Evolutionary conservation across 1,284 basidiomycete genomes (phyloP), one percentile per base, ranked within the genome.

Genomic region (Malassezia sp.): DNA sequence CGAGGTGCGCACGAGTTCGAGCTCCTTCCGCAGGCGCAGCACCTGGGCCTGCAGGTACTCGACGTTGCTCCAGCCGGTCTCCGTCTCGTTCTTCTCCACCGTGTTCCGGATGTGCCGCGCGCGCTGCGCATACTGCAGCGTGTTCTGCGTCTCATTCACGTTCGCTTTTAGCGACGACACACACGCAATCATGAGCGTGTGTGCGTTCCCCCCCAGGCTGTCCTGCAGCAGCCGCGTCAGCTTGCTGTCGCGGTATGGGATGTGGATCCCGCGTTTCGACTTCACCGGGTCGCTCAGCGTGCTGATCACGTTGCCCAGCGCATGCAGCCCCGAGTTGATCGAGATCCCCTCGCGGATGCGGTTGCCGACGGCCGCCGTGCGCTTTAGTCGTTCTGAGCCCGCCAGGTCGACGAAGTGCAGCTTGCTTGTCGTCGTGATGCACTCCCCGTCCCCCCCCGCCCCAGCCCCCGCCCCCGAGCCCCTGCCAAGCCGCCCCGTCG

Each of bases 391-490:
- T 74, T 99, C 91, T 26, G 87, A 91, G 40, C 91, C 91, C 21
- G 91, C 91, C 56, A 99, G 73, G 74, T 97, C 91, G 38, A 97
- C 93, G 67, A 96, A 95, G 73, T 97, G 91, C 73, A 96, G 95
- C 70, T 97, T 97, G 56, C 87, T 91, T 32, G 84, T 81, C 40
- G 91, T 79, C 0, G 87, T 87, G 10, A 84, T 77, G 84, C 85
- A 20, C 89, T 56, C 88, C 83, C 32, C 51, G n/a, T n/a, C n/a
- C n/a, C n/a, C n/a, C n/a, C n/a, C n/a, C n/a, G n/a, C n/a, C 17
- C 8, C 26, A 17, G 17, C 7, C 26, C 7, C 26, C 12, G 7
- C 26, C 7, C 26, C 12, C 7, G 7, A 12, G 26, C 26, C 26
- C 7, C 7, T 12, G 26, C 26, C 26, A 12, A 12, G 26, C 26